Evolutionary conservation across 176 grass and related monocot genomes (phyloP).

Genomic region (Oryza meridionalis): DNA sequence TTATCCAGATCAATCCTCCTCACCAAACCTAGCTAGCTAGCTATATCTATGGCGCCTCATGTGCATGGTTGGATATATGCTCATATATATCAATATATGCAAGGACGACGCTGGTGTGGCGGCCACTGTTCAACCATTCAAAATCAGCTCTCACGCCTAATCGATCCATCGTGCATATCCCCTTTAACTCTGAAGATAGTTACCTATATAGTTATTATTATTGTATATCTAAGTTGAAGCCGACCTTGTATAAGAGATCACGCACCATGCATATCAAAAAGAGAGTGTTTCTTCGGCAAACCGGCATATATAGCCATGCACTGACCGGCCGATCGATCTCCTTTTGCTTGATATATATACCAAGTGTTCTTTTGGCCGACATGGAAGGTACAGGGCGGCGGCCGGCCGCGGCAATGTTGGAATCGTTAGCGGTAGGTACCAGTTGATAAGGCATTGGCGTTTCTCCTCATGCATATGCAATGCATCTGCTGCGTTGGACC

Average conservation of each 20-base stretch:
- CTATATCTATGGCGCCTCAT: background rate
- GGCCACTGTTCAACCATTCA: constrained; percentile 3
- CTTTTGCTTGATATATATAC: background rate
- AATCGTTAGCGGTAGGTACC: constrained; percentile 29
- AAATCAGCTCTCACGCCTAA: constrained; percentile 17
- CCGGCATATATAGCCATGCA: background rate
- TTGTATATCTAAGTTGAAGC: background rate
- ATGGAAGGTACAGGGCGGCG: constrained; percentile 9
- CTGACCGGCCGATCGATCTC: no score
- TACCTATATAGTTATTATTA: background rate
- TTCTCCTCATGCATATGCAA: background rate
- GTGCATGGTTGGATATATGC: background rate
- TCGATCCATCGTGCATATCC: background rate
- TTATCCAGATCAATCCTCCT: background rate
- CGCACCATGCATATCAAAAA: background rate
- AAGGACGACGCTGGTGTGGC: background rate
- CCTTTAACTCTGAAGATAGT: background rate
- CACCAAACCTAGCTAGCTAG: background rate
- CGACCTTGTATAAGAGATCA: background rate
- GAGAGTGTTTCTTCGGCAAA: background rate
- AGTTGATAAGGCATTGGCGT: background rate
- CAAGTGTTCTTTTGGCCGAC: constrained; percentile 34
- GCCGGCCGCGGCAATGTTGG: background rate
- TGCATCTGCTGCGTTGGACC: background rate
- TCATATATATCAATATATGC: no score